These are phyloP conservation scores for Zea luxurians DNA, from an alignment of 176 grass and related monocot species.

Conservation along the genomic window DNA sequence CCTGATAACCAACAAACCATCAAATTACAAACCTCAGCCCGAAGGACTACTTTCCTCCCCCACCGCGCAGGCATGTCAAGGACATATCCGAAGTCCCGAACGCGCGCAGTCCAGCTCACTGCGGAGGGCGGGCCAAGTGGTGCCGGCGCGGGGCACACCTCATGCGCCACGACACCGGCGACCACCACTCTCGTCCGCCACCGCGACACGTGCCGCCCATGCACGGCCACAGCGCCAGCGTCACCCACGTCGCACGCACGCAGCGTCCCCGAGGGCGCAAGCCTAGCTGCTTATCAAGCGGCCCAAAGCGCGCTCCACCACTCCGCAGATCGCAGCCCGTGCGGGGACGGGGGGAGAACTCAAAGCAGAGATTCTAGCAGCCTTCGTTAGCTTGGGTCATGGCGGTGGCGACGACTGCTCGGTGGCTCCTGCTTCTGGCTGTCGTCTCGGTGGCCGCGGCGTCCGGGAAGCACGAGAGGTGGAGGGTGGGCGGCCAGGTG, in stretches of 20 bases:
- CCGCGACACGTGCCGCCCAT: constrained; percentile 62
- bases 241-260: constrained; percentile 38
- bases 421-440: constrained; percentile 30
- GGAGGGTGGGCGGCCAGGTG: constrained; percentile 35
- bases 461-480: constrained; percentile 24
- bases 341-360: neutral
- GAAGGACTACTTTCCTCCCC: too few relatives aligned
- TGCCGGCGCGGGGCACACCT: neutral
- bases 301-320: neutral
- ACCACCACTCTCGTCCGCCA: constrained; percentile 11
- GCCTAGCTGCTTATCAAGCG: constrained; percentile 41
- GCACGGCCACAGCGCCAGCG: constrained; percentile 36
- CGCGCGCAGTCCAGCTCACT: constrained; percentile 30
- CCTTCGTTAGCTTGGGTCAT: neutral
- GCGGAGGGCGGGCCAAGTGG: constrained; percentile 10
- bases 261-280: neutral
- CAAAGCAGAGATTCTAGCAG: neutral
- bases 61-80: too few relatives aligned
- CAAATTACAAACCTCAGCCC: too few relatives aligned
- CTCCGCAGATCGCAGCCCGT: neutral
- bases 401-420: neutral
- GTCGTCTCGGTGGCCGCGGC: neutral
- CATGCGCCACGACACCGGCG: neutral
- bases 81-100: neutral
- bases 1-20: too few relatives aligned